A percentile compares a stretch with the other conserved stretches of the same genome.
Conservation (phyloP, 2,329 filamentous ascomycete species). For the Diaporthe sp. region DNA sequence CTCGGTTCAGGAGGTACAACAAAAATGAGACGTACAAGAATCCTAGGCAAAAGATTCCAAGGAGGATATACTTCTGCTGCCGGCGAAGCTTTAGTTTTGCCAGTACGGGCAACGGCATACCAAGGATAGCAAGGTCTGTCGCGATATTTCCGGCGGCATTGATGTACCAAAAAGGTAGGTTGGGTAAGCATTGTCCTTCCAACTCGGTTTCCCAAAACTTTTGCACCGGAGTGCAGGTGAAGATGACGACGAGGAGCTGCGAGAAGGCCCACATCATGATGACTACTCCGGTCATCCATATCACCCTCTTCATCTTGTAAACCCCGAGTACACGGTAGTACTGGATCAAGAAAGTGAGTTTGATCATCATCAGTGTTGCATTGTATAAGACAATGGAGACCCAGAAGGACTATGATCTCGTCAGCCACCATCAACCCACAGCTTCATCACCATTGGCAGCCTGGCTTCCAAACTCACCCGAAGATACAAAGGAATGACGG, state of each 20-base stretch:
- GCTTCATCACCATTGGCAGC: background rate
- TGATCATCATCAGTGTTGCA: constrained; percentile 51
- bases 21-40: constrained; percentile 53
- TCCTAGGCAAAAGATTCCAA: constrained; percentile 55
- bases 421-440: background rate
- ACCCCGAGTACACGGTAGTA: constrained; percentile 56
- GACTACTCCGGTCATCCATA: constrained; percentile 50
- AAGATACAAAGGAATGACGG: constrained; percentile 14
- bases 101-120: constrained; percentile 54
- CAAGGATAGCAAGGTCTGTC: constrained; percentile 54
- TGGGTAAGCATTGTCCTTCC: constrained; percentile 51
- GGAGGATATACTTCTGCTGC: constrained; percentile 51
- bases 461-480: constrained; percentile 19
- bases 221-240: constrained; percentile 53
- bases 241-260: constrained; percentile 53
- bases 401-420: constrained; percentile 52
- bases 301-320: constrained; percentile 50
- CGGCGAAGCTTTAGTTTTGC: constrained; percentile 51
- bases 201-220: constrained; percentile 52
- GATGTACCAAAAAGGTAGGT: constrained; percentile 53
- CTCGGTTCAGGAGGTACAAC: background rate
- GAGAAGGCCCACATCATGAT: constrained; percentile 54
- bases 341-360: constrained; percentile 55
- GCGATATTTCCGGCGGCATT: constrained; percentile 55
- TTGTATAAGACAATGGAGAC: constrained; percentile 56